Base-by-base conservation (phyloP, 2,329 filamentous ascomycete species). In the Pyrenochaeta sp. region DNA sequence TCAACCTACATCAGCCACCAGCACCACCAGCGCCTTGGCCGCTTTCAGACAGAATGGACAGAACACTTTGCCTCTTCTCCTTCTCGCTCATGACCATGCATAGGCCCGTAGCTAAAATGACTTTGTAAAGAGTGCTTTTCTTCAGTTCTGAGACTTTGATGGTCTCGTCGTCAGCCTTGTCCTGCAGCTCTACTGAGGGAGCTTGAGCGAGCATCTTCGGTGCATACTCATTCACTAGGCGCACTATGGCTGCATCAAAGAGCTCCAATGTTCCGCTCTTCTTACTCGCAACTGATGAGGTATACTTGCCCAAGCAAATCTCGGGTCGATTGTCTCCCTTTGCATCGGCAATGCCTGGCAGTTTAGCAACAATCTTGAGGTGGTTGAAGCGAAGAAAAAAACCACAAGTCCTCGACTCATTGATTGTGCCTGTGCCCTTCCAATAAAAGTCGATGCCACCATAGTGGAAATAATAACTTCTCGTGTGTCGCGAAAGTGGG, bases 41-140 rank as follows among this genome's bases (percentile, higher is more conserved):
- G 18, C 29, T 33, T 20, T 29, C 21, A 23, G 55, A 4, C 14
- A 65, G 1, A 15, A 61, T 32, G 20, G 58, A 42, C 15, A 61
- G 45, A 7, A 71, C 37, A 7, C 54, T 60, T n/a, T 69, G 61
- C 21, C 72, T 63, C 54, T 75, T 75, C 55, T 72, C 64, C 43
- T 69, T 68, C 48, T 75, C 72, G 3, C 63, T 63, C 7, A 54
- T 58, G 7, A 71, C 58, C 70, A 75, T 73, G 41, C 71, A 75
- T 51, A 70, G 58, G 4, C 61, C 69, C 4, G 69, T 75, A 21
- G 71, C 69, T 1, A 75, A 45, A 21, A 75, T 64, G 1, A 72
- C 54, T 14, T 67, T 60, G 46, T 74, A 74, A 7, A 75, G 17
- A 3, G 39, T 41, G 7, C 66, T 61, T 7, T 45, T 62, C 52